Percentiles rank a stretch among this genome's conserved stretches.
Conservation (phyloP, 164 flowering plant species). For the Nymphaea thermarum region DNA sequence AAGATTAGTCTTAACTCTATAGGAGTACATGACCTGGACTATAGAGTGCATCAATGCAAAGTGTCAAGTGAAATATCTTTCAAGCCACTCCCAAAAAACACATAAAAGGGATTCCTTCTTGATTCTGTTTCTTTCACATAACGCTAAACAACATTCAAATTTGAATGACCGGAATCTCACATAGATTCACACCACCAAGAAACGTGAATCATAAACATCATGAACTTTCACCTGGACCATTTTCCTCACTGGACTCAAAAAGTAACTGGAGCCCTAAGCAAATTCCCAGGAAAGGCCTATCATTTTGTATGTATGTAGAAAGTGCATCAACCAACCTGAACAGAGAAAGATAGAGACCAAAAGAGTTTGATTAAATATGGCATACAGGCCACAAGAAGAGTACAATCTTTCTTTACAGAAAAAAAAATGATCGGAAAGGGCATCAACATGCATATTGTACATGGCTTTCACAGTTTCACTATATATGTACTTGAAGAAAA, state of each 20-base stretch:
- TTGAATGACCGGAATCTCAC: background rate
- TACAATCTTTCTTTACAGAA: too few species aligned
- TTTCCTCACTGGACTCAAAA: slow-evolving; percentile 93
- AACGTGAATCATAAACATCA: background rate
- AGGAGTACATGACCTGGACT: background rate
- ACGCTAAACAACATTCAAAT: background rate
- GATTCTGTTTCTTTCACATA: background rate
- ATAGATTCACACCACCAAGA: background rate
- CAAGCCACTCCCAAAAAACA: too few species aligned
- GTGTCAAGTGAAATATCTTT: too few species aligned
- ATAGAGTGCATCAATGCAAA: background rate
- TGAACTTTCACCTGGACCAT: slow-evolving; percentile 60
- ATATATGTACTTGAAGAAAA: too few species aligned
- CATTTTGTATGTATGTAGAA: slow-evolving; percentile 58
- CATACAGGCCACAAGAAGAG: too few species aligned
- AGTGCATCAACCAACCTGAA: slow-evolving; percentile 90
- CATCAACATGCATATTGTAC: too few species aligned
- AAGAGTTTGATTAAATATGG: too few species aligned
- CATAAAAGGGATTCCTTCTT: background rate
- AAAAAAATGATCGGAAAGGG: too few species aligned
- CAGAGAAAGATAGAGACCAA: background rate
- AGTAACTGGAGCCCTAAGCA: slow-evolving; percentile 96
- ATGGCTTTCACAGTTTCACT: too few species aligned
- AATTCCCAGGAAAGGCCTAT: slow-evolving; percentile 92
- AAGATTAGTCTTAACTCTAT: background rate